A percentile compares a stretch with the other conserved stretches of the same genome.
These are phyloP conservation scores for Blepharisma undulans DNA, from an alignment of 169 alveolate genomes.

Conservation along the genomic window DNA sequence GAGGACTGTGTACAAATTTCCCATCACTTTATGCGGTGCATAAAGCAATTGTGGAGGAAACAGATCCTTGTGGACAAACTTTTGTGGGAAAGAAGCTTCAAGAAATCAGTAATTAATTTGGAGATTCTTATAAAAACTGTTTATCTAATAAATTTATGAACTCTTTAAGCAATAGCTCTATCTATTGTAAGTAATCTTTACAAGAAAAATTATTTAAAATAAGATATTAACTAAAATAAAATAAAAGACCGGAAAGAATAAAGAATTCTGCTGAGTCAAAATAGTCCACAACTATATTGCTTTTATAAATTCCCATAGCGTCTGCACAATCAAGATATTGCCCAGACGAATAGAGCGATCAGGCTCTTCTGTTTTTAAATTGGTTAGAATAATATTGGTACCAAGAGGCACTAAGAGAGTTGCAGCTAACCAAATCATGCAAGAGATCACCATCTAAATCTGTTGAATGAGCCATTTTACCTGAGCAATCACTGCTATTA, in stretches of 20 bases:
- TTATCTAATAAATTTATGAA: too few species aligned
- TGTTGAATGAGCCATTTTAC: not conserved
- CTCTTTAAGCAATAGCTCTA: too few species aligned
- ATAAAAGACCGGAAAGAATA: not conserved
- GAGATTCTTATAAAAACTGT: too few species aligned
- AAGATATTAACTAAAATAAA: too few species aligned
- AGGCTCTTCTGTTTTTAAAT: not conserved
- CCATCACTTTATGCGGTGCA: not conserved
- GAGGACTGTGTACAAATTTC: not conserved
- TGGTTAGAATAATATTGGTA: too few species aligned
- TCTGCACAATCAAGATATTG: not conserved
- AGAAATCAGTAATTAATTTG: too few species aligned
- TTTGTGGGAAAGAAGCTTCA: not conserved
- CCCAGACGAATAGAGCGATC: not conserved
- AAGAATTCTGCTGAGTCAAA: not conserved
- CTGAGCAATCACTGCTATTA: not conserved
- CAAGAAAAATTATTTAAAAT: too few species aligned
- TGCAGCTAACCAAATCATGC: not conserved
- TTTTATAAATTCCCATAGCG: not conserved
- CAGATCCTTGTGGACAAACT: not conserved
- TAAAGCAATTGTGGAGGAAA: not conserved
- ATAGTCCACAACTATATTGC: not conserved
- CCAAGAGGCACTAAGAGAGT: not conserved
- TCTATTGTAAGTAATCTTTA: too few species aligned
- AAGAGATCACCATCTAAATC: not conserved